phyloP scores from a whole-genome alignment of 139 green algal genomes.

The Mychonastes homosphaera region DNA sequence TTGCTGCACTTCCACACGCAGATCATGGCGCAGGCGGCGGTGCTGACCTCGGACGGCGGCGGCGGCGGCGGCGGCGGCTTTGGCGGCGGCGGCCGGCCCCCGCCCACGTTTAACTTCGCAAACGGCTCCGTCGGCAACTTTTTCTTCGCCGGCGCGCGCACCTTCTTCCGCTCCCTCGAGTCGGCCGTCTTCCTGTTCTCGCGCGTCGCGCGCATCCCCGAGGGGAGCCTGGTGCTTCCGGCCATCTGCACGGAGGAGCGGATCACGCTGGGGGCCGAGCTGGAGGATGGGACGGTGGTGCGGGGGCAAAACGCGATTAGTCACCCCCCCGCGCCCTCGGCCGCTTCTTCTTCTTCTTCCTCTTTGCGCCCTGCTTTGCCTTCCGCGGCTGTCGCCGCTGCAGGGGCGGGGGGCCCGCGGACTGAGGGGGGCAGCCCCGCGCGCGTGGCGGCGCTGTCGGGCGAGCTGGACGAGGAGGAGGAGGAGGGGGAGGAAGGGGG shows the following conservation, averaged over 20 bases:
- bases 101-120: conserved; percentile 87
- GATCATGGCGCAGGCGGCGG: conserved; percentile 64
- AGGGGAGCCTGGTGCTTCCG: conserved; percentile 69
- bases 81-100: no score
- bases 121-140: conserved; percentile 97
- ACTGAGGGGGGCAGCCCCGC: no score
- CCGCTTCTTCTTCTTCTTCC: background rate
- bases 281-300: conserved; percentile 80
- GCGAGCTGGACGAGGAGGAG: no score
- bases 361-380: background rate
- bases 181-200: conserved; percentile 95
- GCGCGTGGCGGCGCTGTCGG: no score
- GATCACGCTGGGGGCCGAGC: conserved; percentile 88
- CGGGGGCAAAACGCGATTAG: conserved; percentile 92
- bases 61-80: no score
- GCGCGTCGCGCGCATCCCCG: conserved; percentile 60
- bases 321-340: conserved; percentile 59
- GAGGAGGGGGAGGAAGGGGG: no score
- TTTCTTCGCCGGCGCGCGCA: conserved; percentile 95
- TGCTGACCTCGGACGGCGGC: no score
- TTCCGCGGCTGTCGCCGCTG: background rate
- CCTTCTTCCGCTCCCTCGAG: conserved; percentile 94
- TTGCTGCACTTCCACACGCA: conserved; percentile 92
- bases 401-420: no score
- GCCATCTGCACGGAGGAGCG: conserved; percentile 87